Evolutionary conservation across 2,329 filamentous ascomycete genomes (phyloP), one percentile per base, ranked within the genome.

Genomic region (Fusarium sp.): DNA sequence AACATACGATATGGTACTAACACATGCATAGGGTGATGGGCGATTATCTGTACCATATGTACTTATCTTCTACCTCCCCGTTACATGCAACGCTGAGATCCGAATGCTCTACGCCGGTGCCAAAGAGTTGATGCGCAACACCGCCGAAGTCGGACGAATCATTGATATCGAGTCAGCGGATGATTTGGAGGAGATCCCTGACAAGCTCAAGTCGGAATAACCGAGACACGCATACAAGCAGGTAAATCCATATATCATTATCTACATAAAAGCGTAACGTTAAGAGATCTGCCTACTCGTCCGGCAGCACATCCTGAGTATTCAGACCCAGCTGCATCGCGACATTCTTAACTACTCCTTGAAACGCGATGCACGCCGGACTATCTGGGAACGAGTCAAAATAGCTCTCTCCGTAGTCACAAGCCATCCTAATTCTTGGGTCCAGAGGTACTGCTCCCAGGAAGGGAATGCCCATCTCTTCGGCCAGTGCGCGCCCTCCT

Each of bases 361-460:
- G 90, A 63, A 99, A 87, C 4, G 95, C 94, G 71, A 85, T 83
- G 75, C 93, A 97, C 2, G 96, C 94, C 33, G 96, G 95, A 71
- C 93, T 97, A 72, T 98, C 94, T 0, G 95, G 93, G 78, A 93
- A 99, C 23, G 89, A 90, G 75, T 98, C 94, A 75, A 98, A 92
- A 80, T 96, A 99, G 79, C 94, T 97, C 86, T 99, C 96, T 7
- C 96, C 96, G 78, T 92, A 97, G 78, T 99, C 96, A 75, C 95
- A 97, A 4, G 94, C 91, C 92, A 97, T 96, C 10, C 96, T 92
- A 71, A 99, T 97, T 65, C 95, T 85, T 5, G 96, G 95, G 75
- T 99, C 96, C 52, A 99, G 81, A 37, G 96, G 96, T 14, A 99
- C 94, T 14, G 92, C 87, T 1, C 96, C 96, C 25, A 99, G 79